phyloP scores from a whole-genome alignment of 176 grass and related monocot species.

The Aegilops umbellulata region DNA sequence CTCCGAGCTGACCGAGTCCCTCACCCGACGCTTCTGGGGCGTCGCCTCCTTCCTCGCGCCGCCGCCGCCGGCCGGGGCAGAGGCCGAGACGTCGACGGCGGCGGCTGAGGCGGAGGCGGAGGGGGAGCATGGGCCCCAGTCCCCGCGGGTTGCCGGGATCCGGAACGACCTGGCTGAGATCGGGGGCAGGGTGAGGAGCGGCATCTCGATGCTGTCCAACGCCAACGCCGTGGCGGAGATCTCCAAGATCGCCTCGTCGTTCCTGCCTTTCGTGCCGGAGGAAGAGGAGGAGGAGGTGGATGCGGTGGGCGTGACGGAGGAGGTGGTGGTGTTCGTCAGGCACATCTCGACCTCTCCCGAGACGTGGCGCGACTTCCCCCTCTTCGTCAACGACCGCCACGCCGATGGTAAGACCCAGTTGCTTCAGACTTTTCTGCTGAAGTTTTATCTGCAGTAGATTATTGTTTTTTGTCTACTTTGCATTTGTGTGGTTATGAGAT shows the following conservation, averaged over 20 bases:
- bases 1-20: slow-evolving; percentile 70
- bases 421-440: not conserved
- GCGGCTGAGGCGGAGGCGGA: not conserved
- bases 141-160: slow-evolving; percentile 61
- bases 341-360: slow-evolving; percentile 53
- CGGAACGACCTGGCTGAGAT: slow-evolving; percentile 77
- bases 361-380: slow-evolving; percentile 73
- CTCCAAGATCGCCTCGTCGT: slow-evolving; percentile 68
- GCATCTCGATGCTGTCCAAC: slow-evolving; percentile 71
- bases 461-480: not conserved
- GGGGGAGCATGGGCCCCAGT: slow-evolving; percentile 16
- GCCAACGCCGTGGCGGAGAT: slow-evolving; percentile 60
- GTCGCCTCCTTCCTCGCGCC: slow-evolving; percentile 69
- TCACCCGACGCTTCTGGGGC: slow-evolving; percentile 71
- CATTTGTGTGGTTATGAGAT: not conserved
- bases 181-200: slow-evolving; percentile 55
- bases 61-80: not conserved
- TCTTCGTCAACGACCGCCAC: slow-evolving; percentile 37
- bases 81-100: not conserved
- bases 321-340: slow-evolving; percentile 60
- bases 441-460: not conserved
- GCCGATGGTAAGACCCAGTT: slow-evolving; percentile 37
- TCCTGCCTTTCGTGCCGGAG: slow-evolving; percentile 60
- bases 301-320: slow-evolving; percentile 52
- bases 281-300: slow-evolving; percentile 27